These are phyloP conservation scores for Paracoccidioides brasiliensis DNA, from an alignment of 2,329 filamentous ascomycete genomes.

Conservation along the genomic window DNA sequence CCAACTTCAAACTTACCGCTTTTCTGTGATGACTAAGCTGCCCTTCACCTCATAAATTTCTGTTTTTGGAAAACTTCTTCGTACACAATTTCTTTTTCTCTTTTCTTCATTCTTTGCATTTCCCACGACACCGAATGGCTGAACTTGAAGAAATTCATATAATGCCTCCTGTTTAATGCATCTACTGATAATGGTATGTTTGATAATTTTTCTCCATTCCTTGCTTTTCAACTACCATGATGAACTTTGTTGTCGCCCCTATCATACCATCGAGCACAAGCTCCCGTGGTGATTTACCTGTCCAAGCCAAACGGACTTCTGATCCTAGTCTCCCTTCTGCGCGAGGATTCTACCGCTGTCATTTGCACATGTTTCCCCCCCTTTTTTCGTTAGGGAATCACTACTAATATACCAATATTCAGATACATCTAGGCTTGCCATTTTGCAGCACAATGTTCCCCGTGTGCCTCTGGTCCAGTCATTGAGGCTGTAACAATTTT, in stretches of 20 bases:
- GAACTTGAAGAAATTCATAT: not conserved
- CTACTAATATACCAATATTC: not conserved
- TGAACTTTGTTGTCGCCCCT: slow-evolving; percentile 51
- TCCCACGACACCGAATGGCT: not conserved
- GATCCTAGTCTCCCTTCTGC: slow-evolving; percentile 21
- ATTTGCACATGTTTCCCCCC: not conserved
- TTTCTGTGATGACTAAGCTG: not conserved
- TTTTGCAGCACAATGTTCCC: not conserved
- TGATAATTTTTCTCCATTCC: slow-evolving; percentile 4
- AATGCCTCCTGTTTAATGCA: not conserved
- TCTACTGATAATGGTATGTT: slow-evolving; percentile 1
- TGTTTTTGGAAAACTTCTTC: not conserved
- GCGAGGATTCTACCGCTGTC: not conserved
- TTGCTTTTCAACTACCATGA: slow-evolving; percentile 29
- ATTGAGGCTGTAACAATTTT: too few species aligned
- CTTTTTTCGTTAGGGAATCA: slow-evolving; percentile 1
- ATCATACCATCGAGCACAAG: slow-evolving; percentile 33
- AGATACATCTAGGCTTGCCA: not conserved
- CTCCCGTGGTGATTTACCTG: slow-evolving; percentile 46
- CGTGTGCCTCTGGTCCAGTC: too few species aligned
- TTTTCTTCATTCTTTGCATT: not conserved
- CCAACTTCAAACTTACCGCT: not conserved
- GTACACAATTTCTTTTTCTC: not conserved
- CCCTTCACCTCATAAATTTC: not conserved
- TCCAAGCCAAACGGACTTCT: slow-evolving; percentile 50